These are phyloP conservation scores for Morella rubra DNA, from an alignment of 306 rosid species.

Conservation along the genomic window DNA sequence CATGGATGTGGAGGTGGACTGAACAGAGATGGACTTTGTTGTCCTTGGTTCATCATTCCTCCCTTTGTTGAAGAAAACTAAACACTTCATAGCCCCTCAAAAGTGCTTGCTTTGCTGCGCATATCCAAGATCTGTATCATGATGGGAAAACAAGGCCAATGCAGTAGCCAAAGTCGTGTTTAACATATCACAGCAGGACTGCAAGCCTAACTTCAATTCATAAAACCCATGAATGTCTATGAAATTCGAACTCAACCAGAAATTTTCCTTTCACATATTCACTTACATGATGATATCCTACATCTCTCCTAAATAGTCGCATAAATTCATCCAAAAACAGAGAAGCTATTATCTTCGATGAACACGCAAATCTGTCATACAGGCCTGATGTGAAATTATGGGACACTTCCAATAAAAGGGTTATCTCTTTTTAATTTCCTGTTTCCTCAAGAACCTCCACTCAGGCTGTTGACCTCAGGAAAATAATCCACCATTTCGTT, in stretches of 20 bases:
- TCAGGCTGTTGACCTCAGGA: not conserved
- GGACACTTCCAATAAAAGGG: not conserved
- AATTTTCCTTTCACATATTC: not conserved
- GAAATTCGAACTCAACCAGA: not conserved
- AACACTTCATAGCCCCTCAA: constrained; percentile 47
- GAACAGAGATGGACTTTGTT: constrained; percentile 33
- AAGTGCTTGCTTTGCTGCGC: constrained; percentile 29
- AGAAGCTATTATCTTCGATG: not conserved
- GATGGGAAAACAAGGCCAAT: not conserved
- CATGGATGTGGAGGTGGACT: constrained; percentile 36
- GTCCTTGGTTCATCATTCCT: constrained; percentile 36
- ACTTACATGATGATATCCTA: not conserved
- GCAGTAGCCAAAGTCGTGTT: not conserved
- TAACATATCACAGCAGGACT: not conserved
- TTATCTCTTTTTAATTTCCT: not conserved
- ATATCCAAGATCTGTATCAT: not conserved
- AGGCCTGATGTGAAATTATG: not conserved
- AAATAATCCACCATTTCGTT: not conserved
- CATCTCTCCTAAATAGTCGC: not conserved
- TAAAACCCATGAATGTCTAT: not conserved
- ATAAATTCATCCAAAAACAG: not conserved
- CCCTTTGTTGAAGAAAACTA: constrained; percentile 29
- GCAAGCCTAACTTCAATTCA: not conserved
- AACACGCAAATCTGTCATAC: not conserved
- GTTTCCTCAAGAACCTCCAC: not conserved